Conservation (phyloP, 2,329 filamentous ascomycete species). For the Acephala macrosclerotiorum region DNA sequence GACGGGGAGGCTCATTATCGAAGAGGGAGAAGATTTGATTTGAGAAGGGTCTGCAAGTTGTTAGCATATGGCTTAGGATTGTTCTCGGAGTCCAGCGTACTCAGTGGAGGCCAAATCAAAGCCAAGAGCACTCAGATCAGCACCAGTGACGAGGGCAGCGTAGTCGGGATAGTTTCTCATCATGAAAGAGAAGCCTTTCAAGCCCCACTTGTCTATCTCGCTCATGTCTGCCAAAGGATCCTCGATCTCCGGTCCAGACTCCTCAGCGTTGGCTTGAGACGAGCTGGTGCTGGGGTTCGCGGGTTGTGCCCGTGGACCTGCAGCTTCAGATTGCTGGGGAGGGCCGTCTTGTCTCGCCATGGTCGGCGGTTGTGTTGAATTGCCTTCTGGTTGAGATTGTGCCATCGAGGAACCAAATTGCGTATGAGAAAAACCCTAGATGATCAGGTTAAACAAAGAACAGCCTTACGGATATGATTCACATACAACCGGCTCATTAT, state of each 20-base stretch:
- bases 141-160: conserved; percentile 64
- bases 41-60: conserved; percentile 52
- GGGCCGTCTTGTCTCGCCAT: conserved; percentile 38
- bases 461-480: conserved; percentile 11
- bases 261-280: conserved; percentile 38
- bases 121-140: conserved; percentile 64
- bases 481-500: conserved; percentile 22
- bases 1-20: conserved; percentile 65
- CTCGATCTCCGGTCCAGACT: conserved; percentile 49
- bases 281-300: conserved; percentile 32
- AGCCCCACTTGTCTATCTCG: conserved; percentile 68
- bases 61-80: conserved; percentile 19
- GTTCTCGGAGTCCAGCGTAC: conserved; percentile 51
- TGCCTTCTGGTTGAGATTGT: conserved; percentile 34
- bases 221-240: conserved; percentile 69
- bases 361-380: conserved; percentile 30
- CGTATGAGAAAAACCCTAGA: conserved; percentile 37
- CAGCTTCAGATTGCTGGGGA: conserved; percentile 30
- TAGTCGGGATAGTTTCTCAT: conserved; percentile 71
- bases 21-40: conserved; percentile 68
- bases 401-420: conserved; percentile 35
- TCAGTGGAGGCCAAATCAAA: conserved; percentile 64
- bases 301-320: conserved; percentile 31
- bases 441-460: background rate
- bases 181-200: conserved; percentile 65